Conservation (phyloP, 495 filamentous ascomycete species). For the Oidiodendron maius region DNA sequence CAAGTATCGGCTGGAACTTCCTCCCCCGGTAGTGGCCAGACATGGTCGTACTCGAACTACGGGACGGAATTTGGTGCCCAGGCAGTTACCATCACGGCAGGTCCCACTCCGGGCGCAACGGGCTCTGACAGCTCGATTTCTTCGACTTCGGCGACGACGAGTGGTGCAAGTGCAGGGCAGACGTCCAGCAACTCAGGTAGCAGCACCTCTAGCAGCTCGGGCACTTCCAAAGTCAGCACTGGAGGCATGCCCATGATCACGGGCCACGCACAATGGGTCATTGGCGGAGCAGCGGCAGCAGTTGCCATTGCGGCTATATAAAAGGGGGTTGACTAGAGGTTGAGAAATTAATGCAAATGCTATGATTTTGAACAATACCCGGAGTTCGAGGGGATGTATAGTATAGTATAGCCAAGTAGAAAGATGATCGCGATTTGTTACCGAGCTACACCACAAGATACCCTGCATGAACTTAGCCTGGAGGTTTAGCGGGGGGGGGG, state of each 20-base stretch:
- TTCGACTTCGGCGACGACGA: background rate
- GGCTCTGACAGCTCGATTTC: background rate
- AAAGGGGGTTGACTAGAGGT: background rate
- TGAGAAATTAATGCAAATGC: too few relatives aligned
- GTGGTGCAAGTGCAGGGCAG: background rate
- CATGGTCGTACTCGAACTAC: background rate
- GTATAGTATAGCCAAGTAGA: too few relatives aligned
- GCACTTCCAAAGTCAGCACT: constrained; percentile 6
- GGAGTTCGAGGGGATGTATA: too few relatives aligned
- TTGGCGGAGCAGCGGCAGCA: constrained; percentile 15
- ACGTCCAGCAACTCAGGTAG: background rate
- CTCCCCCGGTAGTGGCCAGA: background rate
- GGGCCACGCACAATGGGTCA: constrained; percentile 14
- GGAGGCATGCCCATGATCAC: constrained; percentile 17
- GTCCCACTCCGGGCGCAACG: background rate
- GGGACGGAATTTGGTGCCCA: background rate
- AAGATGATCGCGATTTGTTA: too few relatives aligned
- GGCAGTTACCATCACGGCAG: background rate
- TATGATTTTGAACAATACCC: too few relatives aligned
- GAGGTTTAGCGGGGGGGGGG: too few relatives aligned
- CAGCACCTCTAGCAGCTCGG: background rate
- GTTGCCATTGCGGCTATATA: constrained; percentile 13
- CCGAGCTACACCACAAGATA: too few relatives aligned
- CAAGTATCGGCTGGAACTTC: background rate
- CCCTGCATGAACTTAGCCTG: too few relatives aligned